Conservation (phyloP, 192 early-diverging fungal species). For the Backusella macrospora region DNA sequence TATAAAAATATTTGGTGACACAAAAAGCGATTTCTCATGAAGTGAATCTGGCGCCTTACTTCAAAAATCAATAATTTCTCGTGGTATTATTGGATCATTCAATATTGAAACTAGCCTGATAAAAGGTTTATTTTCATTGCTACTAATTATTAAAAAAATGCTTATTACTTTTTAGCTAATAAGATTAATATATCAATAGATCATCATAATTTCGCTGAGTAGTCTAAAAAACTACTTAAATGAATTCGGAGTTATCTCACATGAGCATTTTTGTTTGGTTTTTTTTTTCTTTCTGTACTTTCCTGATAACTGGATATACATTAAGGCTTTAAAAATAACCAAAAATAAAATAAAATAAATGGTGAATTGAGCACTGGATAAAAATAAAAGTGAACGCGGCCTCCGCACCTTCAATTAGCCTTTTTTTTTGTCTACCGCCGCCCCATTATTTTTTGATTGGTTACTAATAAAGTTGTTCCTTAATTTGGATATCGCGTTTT, state of each 20-base stretch:
- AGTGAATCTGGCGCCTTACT: neutral
- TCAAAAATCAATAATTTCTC: conserved; percentile 4
- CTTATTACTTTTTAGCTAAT: neutral
- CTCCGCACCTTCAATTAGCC: neutral
- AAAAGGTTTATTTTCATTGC: neutral
- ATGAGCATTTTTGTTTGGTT: too few species aligned
- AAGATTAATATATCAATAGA: neutral
- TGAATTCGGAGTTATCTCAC: too few species aligned
- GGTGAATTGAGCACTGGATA: neutral
- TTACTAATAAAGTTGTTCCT: neutral
- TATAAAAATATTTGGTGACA: neutral
- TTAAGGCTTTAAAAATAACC: neutral
- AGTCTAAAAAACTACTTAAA: too few species aligned
- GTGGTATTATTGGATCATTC: conserved; percentile 3
- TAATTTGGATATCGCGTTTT: neutral
- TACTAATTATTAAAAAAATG: neutral
- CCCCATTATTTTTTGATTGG: neutral
- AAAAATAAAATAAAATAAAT: too few species aligned
- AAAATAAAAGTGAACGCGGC: neutral
- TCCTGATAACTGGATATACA: neutral
- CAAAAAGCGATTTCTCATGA: neutral
- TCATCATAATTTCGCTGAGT: too few species aligned
- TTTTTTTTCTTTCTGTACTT: neutral
- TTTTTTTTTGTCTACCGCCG: neutral
- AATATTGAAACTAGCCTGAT: conserved; percentile 6